These are phyloP conservation scores for Dendrocalamus sinicus DNA, from an alignment of 176 grass and related monocot genomes.

Conservation along the genomic window DNA sequence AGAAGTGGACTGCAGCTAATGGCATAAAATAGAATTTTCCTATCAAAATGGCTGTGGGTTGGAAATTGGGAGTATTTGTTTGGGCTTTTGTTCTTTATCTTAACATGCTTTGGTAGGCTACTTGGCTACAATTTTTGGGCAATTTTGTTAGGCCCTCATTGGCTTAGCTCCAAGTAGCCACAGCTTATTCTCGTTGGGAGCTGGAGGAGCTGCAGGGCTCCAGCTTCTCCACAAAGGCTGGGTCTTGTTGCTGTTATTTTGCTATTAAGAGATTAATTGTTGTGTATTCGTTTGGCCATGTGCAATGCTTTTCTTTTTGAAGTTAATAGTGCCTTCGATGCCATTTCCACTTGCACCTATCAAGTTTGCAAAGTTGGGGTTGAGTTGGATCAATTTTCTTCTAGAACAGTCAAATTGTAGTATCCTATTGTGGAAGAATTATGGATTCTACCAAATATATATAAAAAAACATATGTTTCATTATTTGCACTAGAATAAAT, in stretches of 20 bases:
- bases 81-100: background rate
- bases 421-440: background rate
- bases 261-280: background rate
- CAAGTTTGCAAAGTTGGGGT: background rate
- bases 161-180: background rate
- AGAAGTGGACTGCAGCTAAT: no score
- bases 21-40: no score
- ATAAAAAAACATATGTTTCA: background rate
- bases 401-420: background rate
- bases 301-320: background rate
- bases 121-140: background rate
- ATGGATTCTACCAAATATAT: background rate
- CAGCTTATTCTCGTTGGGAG: background rate
- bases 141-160: background rate
- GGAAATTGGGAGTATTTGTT: background rate
- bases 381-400: background rate
- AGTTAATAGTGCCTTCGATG: background rate
- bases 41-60: background rate
- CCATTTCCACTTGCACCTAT: background rate
- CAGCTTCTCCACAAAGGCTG: background rate
- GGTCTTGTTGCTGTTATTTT: background rate
- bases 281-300: background rate
- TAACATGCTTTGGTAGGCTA: background rate
- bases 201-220: background rate
- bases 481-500: background rate